Percentiles rank a stretch among this genome's conserved stretches.
These are phyloP conservation scores for Clohesyomyces aquaticus DNA, from an alignment of 495 filamentous ascomycete genomes.

Conservation along the genomic window DNA sequence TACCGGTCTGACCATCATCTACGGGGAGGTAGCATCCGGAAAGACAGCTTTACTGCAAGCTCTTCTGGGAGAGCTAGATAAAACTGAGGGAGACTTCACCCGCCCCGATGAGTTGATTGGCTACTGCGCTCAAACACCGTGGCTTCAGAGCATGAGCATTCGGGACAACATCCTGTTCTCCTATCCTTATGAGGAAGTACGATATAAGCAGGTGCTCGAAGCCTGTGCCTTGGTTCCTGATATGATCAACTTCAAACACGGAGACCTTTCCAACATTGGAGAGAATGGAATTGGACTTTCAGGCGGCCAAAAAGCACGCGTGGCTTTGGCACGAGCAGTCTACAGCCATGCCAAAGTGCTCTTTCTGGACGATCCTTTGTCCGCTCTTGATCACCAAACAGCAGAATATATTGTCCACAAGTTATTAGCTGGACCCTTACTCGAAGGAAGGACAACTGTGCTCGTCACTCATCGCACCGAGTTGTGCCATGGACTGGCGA, in stretches of 20 bases:
- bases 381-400: conserved; percentile 68
- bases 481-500: conserved; percentile 65
- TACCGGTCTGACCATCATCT: conserved; percentile 67
- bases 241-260: conserved; percentile 47
- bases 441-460: conserved; percentile 64
- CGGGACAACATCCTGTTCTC: conserved; percentile 83
- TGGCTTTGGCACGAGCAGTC: conserved; percentile 49
- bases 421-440: conserved; percentile 66
- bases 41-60: conserved; percentile 82
- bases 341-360: conserved; percentile 47
- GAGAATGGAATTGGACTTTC: conserved; percentile 50
- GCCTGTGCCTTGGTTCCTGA: conserved; percentile 48
- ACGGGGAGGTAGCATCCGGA: conserved; percentile 76
- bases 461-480: conserved; percentile 80
- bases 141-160: conserved; percentile 90
- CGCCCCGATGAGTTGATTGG: conserved; percentile 71
- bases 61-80: conserved; percentile 77
- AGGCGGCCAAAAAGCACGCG: conserved; percentile 48
- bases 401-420: conserved; percentile 71
- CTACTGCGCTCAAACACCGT: conserved; percentile 84
- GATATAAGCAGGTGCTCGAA: conserved; percentile 54
- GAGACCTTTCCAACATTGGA: conserved; percentile 49
- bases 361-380: conserved; percentile 50
- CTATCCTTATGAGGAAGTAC: conserved; percentile 65
- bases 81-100: conserved; percentile 58